Evolutionary conservation across 192 early-diverging fungal genomes (phyloP), one percentile per base, ranked within the genome.

Genomic region (Rhizophlyctis rosea): DNA sequence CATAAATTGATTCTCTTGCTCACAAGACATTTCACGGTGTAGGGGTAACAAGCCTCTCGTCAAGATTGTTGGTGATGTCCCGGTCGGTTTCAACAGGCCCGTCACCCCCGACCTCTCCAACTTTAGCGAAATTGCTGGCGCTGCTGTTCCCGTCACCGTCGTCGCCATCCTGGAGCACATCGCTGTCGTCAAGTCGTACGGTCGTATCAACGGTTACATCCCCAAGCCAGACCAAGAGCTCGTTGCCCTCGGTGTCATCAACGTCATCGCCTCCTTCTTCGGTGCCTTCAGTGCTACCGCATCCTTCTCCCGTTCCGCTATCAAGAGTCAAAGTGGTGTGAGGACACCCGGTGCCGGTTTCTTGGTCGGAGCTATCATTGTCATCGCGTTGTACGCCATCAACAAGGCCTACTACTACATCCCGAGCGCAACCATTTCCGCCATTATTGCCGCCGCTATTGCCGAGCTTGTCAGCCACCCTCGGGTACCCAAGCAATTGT

Each of bases 281-380:
- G 81, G 86, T 54, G 89, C 84, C 11, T 94, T 89, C 76, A 87
- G 93, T 25, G 81, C 90, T 0, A 95, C 95, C 14, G 95, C 93
- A 47, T 93, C 92, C 5, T 96, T 98, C 78, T 93, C 92, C 13
- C 88, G 95, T 47, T 89, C 90, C 0, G 92, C 94, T 48, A 86
- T 98, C 71, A 95, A 93, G 76, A 81, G 90, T 63, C 85, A 87
- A 67, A 90, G 91, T 11, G 95, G 95, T 21, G 88, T 89, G 29
- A 76, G 86, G 34, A 87, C 91, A 7, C 93, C 93, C 4, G 68
- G 91, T 23, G 86, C 88, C 21, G 87, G 86, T 33, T 68, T 93
- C 56, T 80, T 93, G 73, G 90, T 90, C n/a, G 90, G 83, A 29
- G 63, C 76, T 3, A 80, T 93, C 14, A 91, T 97, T 18, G 72